A percentile compares a stretch with the other conserved stretches of the same genome.
phyloP scores from a whole-genome alignment of 768 basidiomycete species.

The Dioszegia crocea region DNA sequence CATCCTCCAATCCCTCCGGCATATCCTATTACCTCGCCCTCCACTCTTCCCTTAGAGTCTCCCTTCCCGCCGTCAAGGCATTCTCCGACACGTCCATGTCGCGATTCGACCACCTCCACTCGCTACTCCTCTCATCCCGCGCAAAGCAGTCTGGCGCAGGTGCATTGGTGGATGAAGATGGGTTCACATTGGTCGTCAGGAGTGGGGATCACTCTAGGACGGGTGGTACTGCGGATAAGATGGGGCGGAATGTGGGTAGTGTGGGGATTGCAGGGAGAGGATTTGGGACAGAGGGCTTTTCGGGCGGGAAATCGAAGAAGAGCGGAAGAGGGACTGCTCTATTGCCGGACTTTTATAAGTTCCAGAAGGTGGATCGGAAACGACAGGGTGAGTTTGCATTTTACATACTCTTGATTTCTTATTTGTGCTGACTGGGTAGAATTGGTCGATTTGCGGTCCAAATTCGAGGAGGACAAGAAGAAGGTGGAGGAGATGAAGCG shows the following conservation, averaged over 20 bases:
- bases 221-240: constrained; percentile 68
- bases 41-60: constrained; percentile 67
- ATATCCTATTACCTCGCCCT: constrained; percentile 66
- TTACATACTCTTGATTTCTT: too few relatives aligned
- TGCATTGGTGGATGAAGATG: constrained; percentile 87
- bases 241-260: constrained; percentile 62
- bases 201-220: constrained; percentile 86
- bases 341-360: constrained; percentile 68
- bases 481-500: constrained; percentile 76
- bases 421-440: too few relatives aligned
- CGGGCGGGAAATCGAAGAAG: constrained; percentile 51
- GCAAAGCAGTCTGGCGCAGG: constrained; percentile 59
- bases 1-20: constrained; percentile 53
- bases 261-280: constrained; percentile 63
- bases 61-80: constrained; percentile 66
- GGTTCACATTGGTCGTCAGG: constrained; percentile 89
- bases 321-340: constrained; percentile 59
- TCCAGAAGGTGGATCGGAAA: constrained; percentile 87
- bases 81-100: constrained; percentile 76
- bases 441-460: constrained; percentile 62
- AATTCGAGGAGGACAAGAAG: constrained; percentile 84
- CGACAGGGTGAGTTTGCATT: constrained; percentile 60
- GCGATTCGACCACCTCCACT: constrained; percentile 68
- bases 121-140: constrained; percentile 38
- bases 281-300: constrained; percentile 50